phyloP scores from a whole-genome alignment of 192 early-diverging fungal genomes.

The Backusella australiensis region DNA sequence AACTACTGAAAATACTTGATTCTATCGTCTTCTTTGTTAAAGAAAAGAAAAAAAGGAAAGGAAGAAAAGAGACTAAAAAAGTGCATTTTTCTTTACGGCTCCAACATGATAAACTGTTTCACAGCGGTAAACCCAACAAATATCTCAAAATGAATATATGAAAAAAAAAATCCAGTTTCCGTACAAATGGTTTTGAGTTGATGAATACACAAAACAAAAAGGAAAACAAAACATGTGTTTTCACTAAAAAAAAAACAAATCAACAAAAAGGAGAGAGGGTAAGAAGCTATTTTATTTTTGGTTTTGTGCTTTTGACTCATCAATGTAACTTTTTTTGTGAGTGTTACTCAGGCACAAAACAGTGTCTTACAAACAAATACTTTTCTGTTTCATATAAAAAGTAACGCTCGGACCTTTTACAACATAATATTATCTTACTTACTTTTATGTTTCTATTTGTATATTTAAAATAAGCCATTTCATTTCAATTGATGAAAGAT shows the following conservation, averaged over 20 bases:
- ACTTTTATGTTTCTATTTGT: neutral
- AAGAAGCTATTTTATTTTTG: neutral
- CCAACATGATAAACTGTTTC: neutral
- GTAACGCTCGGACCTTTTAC: slow-evolving; percentile 1
- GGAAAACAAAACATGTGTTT: neutral
- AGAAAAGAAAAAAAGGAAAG: neutral
- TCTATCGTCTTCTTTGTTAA: neutral
- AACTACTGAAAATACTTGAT: neutral
- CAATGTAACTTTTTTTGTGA: neutral
- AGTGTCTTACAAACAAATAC: neutral
- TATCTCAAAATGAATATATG: neutral
- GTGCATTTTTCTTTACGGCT: neutral
- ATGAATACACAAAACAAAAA: neutral
- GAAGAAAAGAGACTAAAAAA: neutral
- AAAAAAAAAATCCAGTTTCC: neutral
- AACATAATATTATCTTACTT: neutral
- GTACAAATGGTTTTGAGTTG: neutral
- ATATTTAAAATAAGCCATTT: neutral
- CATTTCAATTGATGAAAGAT: neutral
- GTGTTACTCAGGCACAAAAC: neutral
- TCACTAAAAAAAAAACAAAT: neutral
- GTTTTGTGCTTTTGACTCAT: neutral
- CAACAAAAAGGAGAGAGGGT: neutral
- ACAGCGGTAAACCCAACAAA: neutral
- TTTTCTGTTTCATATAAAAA: neutral